Evolutionary conservation across 2,329 filamentous ascomycete species (phyloP), one percentile per base, ranked within the genome.

Genomic region (Xylariaceae sp.): DNA sequence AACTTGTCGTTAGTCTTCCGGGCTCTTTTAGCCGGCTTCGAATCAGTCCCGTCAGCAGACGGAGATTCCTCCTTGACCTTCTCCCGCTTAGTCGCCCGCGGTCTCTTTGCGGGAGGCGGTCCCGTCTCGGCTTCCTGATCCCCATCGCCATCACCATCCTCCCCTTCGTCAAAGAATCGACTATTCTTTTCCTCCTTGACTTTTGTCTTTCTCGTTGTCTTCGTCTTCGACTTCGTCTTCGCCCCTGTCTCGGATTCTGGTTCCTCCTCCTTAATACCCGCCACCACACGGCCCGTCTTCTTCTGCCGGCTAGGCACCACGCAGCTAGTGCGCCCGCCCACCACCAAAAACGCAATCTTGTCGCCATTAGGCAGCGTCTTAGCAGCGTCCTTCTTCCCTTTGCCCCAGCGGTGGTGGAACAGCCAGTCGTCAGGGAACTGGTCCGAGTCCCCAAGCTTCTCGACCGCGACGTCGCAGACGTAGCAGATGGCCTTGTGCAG

Each of bases 291-390:
- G 0, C 78, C 79, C 0, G 71, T 80, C 76, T 95, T 96, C 76
- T 91, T 95, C 74, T 97, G 94, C 26, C 94, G 74, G 12, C 78
- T 83, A 0, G 91, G 91, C 0, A 95, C 90, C 49, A 92, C 87
- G 45, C 92, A 95, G 65, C 89, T 96, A 3, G 94, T 97, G 43
- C 94, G 78, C 1, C 92, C 92, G 0, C 92, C 92, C 0, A 97
- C 92, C 0, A 87, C 96, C 46, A 97, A 72, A 66, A 92, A 94
- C 0, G 85, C 84, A 43, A 97, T 85, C 70, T 87, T 91, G 59
- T 91, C 86, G 0, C 94, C 94, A 60, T 84, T 95, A 0, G 92
- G 92, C 26, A 97, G 72, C 46, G 79, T 80, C 4, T 80, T 81
- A 0, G 79, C 72, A 1, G 82, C 78, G 29, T 80, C 80, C 67